These are phyloP conservation scores for Metschnikowia colocasiae DNA, from an alignment of 805 yeast species.

Conservation along the genomic window DNA sequence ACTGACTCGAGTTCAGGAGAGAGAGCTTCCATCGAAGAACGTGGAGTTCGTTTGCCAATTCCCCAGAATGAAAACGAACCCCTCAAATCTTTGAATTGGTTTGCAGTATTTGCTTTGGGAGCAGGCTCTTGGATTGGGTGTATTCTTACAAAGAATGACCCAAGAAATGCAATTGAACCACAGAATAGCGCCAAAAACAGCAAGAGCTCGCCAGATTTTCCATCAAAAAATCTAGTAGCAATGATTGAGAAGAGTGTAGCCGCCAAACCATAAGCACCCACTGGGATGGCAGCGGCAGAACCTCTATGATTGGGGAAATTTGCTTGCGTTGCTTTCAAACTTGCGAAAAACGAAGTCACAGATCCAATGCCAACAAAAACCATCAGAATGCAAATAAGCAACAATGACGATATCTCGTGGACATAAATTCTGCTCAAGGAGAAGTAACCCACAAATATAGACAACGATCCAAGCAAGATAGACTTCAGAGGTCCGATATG, in stretches of 20 bases:
- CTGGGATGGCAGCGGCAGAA: slow-evolving; percentile 65
- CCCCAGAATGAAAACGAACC: slow-evolving; percentile 43
- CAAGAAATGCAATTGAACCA: slow-evolving; percentile 42
- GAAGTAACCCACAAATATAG: slow-evolving; percentile 53
- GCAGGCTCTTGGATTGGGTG: slow-evolving; percentile 18
- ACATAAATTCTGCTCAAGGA: slow-evolving; percentile 47
- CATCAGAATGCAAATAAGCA: slow-evolving; percentile 47
- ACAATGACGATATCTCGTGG: slow-evolving; percentile 35
- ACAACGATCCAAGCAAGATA: slow-evolving; percentile 50
- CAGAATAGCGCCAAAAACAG: slow-evolving; percentile 53
- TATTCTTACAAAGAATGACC: slow-evolving; percentile 43
- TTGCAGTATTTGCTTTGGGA: neutral
- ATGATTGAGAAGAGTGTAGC: slow-evolving; percentile 61
- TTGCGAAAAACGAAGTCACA: slow-evolving; percentile 57
- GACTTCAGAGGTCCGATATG: slow-evolving; percentile 53
- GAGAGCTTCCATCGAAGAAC: slow-evolving; percentile 10
- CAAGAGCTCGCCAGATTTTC: slow-evolving; percentile 53
- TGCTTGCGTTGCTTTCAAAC: slow-evolving; percentile 51
- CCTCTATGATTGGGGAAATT: slow-evolving; percentile 73
- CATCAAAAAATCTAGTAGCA: slow-evolving; percentile 50
- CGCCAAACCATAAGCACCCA: slow-evolving; percentile 65
- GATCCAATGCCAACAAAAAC: slow-evolving; percentile 62
- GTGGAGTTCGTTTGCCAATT: slow-evolving; percentile 29
- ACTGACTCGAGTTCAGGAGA: slow-evolving; percentile 12
- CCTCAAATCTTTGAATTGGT: slow-evolving; percentile 14